Percentiles rank a stretch among this genome's conserved stretches.
Evolutionary conservation across 2,329 filamentous ascomycete species (phyloP).

Genomic region (Ascocoryne sarcoides): DNA sequence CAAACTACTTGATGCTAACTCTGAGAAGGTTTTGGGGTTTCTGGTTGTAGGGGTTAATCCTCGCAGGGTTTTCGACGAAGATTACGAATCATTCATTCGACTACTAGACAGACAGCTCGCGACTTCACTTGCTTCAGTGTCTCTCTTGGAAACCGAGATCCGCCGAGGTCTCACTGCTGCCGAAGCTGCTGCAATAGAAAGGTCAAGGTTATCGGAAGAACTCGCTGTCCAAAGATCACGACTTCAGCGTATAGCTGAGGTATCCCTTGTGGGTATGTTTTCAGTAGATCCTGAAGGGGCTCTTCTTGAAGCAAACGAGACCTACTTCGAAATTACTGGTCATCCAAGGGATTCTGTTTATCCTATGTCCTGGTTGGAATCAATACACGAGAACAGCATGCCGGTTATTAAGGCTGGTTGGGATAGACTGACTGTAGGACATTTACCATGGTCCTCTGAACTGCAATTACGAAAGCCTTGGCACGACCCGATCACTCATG

Average conservation of each 20-base stretch:
- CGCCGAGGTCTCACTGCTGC: slow-evolving; percentile 63
- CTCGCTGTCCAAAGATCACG: slow-evolving; percentile 19
- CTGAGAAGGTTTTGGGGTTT: slow-evolving; percentile 41
- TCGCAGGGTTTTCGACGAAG: slow-evolving; percentile 65
- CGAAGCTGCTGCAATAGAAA: slow-evolving; percentile 60
- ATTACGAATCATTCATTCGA: slow-evolving; percentile 69
- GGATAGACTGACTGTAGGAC: slow-evolving; percentile 50
- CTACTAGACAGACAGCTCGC: slow-evolving; percentile 65
- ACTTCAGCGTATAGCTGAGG: slow-evolving; percentile 62
- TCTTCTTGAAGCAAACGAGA: slow-evolving; percentile 74
- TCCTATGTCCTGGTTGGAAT: slow-evolving; percentile 62
- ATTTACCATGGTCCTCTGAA: slow-evolving; percentile 58
- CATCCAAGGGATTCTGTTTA: slow-evolving; percentile 48
- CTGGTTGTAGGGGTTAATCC: slow-evolving; percentile 50
- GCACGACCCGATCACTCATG: slow-evolving; percentile 48
- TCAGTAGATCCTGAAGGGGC: slow-evolving; percentile 63
- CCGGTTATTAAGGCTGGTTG: slow-evolving; percentile 49
- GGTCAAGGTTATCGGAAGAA: slow-evolving; percentile 20
- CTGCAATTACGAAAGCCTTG: slow-evolving; percentile 54
- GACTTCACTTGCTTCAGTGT: slow-evolving; percentile 71
- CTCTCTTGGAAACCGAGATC: slow-evolving; percentile 76
- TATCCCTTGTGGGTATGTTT: slow-evolving; percentile 75
- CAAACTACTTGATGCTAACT: neutral
- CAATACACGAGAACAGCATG: slow-evolving; percentile 56
- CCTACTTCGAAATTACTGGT: slow-evolving; percentile 64